Conservation (phyloP, 805 yeast species). For the Candida oleophila region DNA sequence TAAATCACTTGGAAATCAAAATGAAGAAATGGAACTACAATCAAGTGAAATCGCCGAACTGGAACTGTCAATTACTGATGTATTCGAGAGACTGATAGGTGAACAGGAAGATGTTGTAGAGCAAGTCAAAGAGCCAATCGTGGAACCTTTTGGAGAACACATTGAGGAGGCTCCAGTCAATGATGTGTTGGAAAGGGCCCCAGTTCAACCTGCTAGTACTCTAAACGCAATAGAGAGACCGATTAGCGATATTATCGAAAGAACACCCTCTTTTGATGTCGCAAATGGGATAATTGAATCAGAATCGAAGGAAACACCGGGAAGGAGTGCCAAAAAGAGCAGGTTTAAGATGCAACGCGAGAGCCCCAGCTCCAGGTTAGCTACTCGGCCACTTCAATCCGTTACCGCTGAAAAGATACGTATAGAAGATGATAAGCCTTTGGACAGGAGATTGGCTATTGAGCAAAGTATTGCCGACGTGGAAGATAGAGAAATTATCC, state of each 20-base stretch:
- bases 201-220: constrained; percentile 4
- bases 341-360: constrained; percentile 1
- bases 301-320: too few species aligned
- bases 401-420: constrained; percentile 4
- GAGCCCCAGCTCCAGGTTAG: not conserved
- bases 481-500: constrained; percentile 10
- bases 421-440: constrained; percentile 7
- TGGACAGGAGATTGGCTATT: constrained; percentile 12
- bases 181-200: too few species aligned
- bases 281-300: too few species aligned
- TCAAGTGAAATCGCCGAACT: not conserved
- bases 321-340: not conserved
- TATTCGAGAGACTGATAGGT: too few species aligned
- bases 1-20: too few species aligned
- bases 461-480: constrained; percentile 12
- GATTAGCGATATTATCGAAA: constrained; percentile 5
- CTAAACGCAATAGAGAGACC: not conserved
- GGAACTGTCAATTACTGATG: too few species aligned
- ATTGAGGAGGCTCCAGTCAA: too few species aligned
- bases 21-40: too few species aligned
- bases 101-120: too few species aligned
- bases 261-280: constrained; percentile 4
- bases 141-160: too few species aligned
- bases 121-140: too few species aligned
- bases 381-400: not conserved